A percentile compares a stretch with the other conserved stretches of the same genome.
These are phyloP conservation scores for Paxillus ammoniavirescens DNA, from an alignment of 768 basidiomycete species.

Conservation along the genomic window DNA sequence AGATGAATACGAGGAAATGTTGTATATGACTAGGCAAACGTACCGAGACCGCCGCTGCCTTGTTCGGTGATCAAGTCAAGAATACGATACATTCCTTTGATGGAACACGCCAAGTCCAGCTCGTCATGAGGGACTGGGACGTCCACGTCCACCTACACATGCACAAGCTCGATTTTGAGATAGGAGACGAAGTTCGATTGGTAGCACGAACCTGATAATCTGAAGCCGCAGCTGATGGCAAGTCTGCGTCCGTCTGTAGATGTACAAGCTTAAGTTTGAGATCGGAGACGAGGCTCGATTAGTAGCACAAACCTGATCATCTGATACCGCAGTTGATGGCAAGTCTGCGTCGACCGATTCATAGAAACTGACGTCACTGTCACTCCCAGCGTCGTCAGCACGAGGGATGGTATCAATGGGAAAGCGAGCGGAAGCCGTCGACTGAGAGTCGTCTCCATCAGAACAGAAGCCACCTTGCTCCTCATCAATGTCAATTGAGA, in stretches of 20 bases:
- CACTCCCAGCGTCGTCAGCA: not conserved
- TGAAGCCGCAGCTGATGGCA: not conserved
- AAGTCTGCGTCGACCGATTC: not conserved
- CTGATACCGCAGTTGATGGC: not conserved
- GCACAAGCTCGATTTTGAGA: not conserved
- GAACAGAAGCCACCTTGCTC: not conserved
- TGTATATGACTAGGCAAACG: not conserved
- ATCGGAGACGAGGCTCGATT: not conserved
- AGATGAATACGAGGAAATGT: not conserved
- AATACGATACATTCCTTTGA: slow-evolving; percentile 51
- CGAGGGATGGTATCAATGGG: not conserved
- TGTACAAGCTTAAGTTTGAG: not conserved
- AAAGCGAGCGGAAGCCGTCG: not conserved
- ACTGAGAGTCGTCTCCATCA: not conserved
- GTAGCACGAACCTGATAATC: slow-evolving; percentile 11
- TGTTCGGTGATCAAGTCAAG: slow-evolving; percentile 53
- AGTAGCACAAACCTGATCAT: slow-evolving; percentile 11
- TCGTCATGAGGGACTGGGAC: slow-evolving; percentile 1
- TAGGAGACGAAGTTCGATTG: not conserved
- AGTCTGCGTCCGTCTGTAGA: slow-evolving; percentile 17
- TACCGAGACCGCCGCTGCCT: slow-evolving; percentile 52
- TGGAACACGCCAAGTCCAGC: slow-evolving; percentile 24
- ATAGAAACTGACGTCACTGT: not conserved
- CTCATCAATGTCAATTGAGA: not conserved
- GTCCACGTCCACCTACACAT: slow-evolving; percentile 20